Evolutionary conservation across 1,284 basidiomycete species (phyloP).

Genomic region (Vanrija sp.): DNA sequence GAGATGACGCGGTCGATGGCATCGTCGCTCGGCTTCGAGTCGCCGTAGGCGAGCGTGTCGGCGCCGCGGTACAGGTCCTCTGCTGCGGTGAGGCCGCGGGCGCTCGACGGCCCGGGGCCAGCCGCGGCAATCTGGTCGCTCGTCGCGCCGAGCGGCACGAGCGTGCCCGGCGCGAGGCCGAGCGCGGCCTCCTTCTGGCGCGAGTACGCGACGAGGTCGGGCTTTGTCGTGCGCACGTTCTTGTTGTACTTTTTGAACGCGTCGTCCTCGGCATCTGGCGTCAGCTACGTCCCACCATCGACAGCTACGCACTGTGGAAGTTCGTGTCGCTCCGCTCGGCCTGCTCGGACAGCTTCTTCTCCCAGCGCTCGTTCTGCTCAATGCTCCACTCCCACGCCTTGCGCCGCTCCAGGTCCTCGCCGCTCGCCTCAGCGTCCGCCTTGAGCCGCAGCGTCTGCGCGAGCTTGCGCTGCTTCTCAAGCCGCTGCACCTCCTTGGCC

Average conservation of each 20-base stretch:
- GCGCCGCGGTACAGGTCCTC: slow-evolving; percentile 84
- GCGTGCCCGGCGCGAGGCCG: slow-evolving; percentile 63
- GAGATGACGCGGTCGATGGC: slow-evolving; percentile 86
- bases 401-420: slow-evolving; percentile 65
- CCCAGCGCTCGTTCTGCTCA: slow-evolving; percentile 92
- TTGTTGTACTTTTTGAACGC: slow-evolving; percentile 87
- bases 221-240: slow-evolving; percentile 78
- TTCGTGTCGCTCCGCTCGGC: slow-evolving; percentile 58
- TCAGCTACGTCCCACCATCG: neutral
- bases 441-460: slow-evolving; percentile 83
- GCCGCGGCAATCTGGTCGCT: slow-evolving; percentile 38
- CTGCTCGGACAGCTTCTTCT: slow-evolving; percentile 67
- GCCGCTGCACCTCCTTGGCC: slow-evolving; percentile 68
- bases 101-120: slow-evolving; percentile 21
- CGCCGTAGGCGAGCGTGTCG: slow-evolving; percentile 84
- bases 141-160: slow-evolving; percentile 48
- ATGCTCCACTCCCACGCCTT: slow-evolving; percentile 93
- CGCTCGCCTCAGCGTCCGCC: slow-evolving; percentile 79
- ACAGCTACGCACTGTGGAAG: slow-evolving; percentile 31
- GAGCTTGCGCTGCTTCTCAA: slow-evolving; percentile 81
- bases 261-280: slow-evolving; percentile 78
- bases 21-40: slow-evolving; percentile 89
- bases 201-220: slow-evolving; percentile 78
- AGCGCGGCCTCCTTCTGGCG: slow-evolving; percentile 78
- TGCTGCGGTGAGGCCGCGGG: slow-evolving; percentile 54